Base-by-base conservation (phyloP, 2,329 filamentous ascomycete genomes). In the Hypoxylon sp. region DNA sequence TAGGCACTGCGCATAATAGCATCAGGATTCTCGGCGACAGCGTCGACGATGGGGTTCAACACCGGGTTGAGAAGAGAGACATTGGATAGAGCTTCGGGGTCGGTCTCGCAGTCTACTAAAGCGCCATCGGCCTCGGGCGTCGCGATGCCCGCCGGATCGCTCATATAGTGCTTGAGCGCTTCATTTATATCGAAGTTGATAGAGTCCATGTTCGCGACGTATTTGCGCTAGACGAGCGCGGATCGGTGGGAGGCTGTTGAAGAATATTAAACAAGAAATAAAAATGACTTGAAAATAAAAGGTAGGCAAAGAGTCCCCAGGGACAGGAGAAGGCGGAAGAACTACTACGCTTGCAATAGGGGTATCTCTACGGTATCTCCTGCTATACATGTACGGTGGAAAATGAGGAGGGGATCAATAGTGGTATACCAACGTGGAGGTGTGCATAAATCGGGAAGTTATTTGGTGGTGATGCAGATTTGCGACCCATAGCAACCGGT, bases 141-240 rank as follows among this genome's bases (percentile, higher is more conserved):
- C 6, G 92, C 85, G 62, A 98, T 92, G 42, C 89, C 88, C 50
- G 90, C 85, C 7, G 96, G 95, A 80, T 98, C 95, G 82, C 94
- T 97, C 88, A 98, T 93, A 83, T 98, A 99, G 80, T 93, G 89
- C 86, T 97, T 98, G 81, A 98, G 91, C 73, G 94, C 94, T 84
- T 97, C 92, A 81, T 98, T 97, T 82, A 99, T 93, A 81, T 98
- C 93, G 83, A 99, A 99, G 77, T 91, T 88, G 79, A 94, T 88
- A 84, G 92, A 92, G 77, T 85, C 91, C 90, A 91, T 91, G 79
- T 72, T 81, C 76, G 77, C 55, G 42, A n/a, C 37, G 31, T 62
- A 11, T 65, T 51, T 65, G 68, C 68, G 65, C 70, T 57, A 48
- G 56, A 64, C 46, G 40, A 60, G 68, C 62, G 63, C 70, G 10